Evolutionary conservation across 495 filamentous ascomycete genomes (phyloP), one percentile per base, ranked within the genome.

Genomic region (Neurospora sp.): DNA sequence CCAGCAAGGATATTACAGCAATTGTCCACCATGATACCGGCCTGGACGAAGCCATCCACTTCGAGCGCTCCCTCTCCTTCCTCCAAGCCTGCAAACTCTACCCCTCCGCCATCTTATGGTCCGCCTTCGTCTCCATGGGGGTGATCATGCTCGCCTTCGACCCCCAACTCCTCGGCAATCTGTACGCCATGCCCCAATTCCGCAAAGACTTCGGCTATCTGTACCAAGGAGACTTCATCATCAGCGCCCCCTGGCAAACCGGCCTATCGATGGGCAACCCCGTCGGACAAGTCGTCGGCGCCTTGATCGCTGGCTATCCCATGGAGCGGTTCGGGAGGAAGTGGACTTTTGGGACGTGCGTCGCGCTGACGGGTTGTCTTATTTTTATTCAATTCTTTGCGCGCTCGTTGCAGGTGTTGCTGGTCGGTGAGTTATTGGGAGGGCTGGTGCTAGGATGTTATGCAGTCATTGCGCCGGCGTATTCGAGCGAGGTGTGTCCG

Each of bases 401-500:
- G 5, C 82, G 81, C 27, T 17, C 74, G 27, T 31, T 84, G 10
- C 71, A 78, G 65, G 80, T 81, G 20, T 83, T 81, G 71, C 80
- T 79, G 71, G 86, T 83, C 22, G 86, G 85, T 68, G 86, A 88
- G 75, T 77, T 89, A 17, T 78, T 89, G 1, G 83, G 84, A 20
- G 86, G 87, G 1, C 79, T 89, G 14, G 85, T 86, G 8, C 80
- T 85, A 38, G 87, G 87, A 27, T 83, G 86, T 68, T 87, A 84
- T 76, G 86, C 84, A 8, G 81, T 83, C 20, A 84, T 90, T 16
- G 88, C 87, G 3, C 86, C 87, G 0, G 87, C 89, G 16, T 91
- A 91, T 74, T 86, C 88, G 4, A 89, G 87, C 6, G 90, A 91
- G 77, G 86, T 90, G 31, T 87, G 84, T 70, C 89, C 89, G 1